phyloP scores from a whole-genome alignment of 352 stramenopile genomes.

The Phytophthora quininea region DNA sequence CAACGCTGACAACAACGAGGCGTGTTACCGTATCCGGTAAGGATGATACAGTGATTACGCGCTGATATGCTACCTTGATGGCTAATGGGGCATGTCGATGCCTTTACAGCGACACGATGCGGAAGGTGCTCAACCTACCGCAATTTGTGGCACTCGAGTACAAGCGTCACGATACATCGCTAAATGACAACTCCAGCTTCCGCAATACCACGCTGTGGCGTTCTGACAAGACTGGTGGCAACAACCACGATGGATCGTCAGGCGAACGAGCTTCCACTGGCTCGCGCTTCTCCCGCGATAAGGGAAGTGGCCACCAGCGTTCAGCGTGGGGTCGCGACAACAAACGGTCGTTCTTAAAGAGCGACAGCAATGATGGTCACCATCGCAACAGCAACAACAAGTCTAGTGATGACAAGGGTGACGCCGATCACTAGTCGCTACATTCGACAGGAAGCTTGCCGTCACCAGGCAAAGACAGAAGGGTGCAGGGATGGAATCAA shows the following conservation, averaged over 20 bases:
- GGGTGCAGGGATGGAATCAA: conserved; percentile 2
- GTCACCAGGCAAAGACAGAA: conserved; percentile 9
- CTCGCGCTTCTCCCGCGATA: conserved; percentile 63
- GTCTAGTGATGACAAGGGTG: conserved; percentile 37
- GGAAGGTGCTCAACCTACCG: conserved; percentile 90
- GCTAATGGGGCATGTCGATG: not conserved
- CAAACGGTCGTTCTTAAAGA: conserved; percentile 64
- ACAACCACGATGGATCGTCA: conserved; percentile 30
- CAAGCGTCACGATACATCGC: conserved; percentile 88
- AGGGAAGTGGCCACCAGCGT: conserved; percentile 45
- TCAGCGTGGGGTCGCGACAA: conserved; percentile 64
- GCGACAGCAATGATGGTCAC: conserved; percentile 42
- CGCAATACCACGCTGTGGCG: conserved; percentile 84
- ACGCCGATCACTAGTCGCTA: conserved; percentile 21
- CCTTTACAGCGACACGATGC: conserved; percentile 79
- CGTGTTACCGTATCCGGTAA: conserved; percentile 84
- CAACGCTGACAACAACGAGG: conserved; percentile 92
- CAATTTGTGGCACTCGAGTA: conserved; percentile 93
- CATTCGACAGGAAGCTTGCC: not conserved
- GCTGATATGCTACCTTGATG: not conserved
- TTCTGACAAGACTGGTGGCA: conserved; percentile 54
- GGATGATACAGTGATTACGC: not conserved
- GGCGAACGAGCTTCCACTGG: conserved; percentile 36
- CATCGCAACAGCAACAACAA: conserved; percentile 44
- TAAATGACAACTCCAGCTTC: conserved; percentile 84